A percentile compares a stretch with the other conserved stretches of the same genome.
These are phyloP conservation scores for Glonium stellatum DNA, from an alignment of 495 filamentous ascomycete species.

Conservation along the genomic window DNA sequence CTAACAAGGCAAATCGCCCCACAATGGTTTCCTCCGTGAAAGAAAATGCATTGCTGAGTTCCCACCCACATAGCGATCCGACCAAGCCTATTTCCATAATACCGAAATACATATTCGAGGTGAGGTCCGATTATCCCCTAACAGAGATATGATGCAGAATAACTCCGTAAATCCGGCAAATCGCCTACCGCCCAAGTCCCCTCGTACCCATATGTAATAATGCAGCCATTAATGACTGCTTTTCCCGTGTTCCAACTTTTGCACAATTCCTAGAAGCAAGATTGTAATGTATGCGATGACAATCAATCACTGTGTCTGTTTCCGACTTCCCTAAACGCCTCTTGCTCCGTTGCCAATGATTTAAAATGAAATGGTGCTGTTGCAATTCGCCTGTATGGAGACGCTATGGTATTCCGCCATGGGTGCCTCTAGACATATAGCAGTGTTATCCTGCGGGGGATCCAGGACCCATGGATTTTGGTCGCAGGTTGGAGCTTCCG, in stretches of 20 bases:
- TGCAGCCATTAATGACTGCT: background rate
- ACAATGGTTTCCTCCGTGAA: background rate
- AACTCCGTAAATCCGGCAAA: background rate
- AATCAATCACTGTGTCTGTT: background rate
- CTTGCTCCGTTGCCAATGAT: background rate
- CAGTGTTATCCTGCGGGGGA: conserved; percentile 16
- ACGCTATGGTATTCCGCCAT: background rate
- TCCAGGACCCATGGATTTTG: conserved; percentile 30
- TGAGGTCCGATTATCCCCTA: background rate
- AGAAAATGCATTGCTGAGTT: background rate
- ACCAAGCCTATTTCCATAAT: background rate
- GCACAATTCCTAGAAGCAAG: background rate
- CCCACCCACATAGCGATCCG: background rate
- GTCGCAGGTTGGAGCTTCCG: conserved; percentile 35
- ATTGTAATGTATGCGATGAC: background rate
- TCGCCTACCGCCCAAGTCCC: background rate
- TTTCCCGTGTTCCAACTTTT: background rate
- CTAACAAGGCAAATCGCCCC: background rate
- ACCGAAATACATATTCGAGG: background rate
- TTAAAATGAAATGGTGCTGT: background rate
- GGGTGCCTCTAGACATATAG: background rate
- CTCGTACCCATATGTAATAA: background rate
- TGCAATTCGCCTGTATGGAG: background rate
- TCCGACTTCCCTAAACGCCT: background rate
- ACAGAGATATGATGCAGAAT: background rate